These are phyloP conservation scores for Penicillium cataractarum DNA, from an alignment of 495 filamentous ascomycete species.

Conservation along the genomic window DNA sequence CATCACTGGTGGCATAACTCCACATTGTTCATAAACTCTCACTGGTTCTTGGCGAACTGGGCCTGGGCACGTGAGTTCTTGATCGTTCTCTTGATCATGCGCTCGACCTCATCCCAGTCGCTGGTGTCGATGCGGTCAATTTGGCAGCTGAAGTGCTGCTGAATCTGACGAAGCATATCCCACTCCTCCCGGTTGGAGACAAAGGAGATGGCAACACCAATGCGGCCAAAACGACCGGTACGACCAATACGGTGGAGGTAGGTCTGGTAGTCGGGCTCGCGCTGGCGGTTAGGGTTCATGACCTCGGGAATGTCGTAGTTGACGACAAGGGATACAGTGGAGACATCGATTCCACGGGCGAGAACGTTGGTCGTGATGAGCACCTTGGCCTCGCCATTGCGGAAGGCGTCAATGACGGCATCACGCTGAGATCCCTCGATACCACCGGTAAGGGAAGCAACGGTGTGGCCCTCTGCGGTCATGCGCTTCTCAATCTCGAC, in stretches of 20 bases:
- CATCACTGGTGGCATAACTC: not conserved
- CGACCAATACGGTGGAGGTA: slow-evolving; percentile 98
- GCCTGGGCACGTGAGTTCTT: slow-evolving; percentile 74
- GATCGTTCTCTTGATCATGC: slow-evolving; percentile 77
- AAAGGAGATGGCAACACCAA: slow-evolving; percentile 94
- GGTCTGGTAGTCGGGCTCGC: slow-evolving; percentile 78
- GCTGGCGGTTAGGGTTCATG: slow-evolving; percentile 27
- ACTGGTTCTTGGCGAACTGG: slow-evolving; percentile 41
- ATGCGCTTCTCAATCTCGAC: slow-evolving; percentile 81
- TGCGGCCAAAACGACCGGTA: slow-evolving; percentile 94
- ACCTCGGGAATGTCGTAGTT: slow-evolving; percentile 79
- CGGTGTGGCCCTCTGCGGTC: slow-evolving; percentile 84
- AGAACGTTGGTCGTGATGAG: slow-evolving; percentile 98
- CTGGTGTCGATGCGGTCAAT: slow-evolving; percentile 62
- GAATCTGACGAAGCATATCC: slow-evolving; percentile 74
- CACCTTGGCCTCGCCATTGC: slow-evolving; percentile 86
- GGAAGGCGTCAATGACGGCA: slow-evolving; percentile 83
- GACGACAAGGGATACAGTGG: slow-evolving; percentile 94
- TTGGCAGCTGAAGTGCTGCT: slow-evolving; percentile 64
- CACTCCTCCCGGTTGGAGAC: slow-evolving; percentile 80
- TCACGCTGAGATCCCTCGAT: slow-evolving; percentile 85
- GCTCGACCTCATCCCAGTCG: slow-evolving; percentile 90
- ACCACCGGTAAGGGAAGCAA: slow-evolving; percentile 83
- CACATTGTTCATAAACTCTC: not conserved
- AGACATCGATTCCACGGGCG: slow-evolving; percentile 95